Conservation (phyloP, 78 protist species). For the Cyanophora paradoxa region DNA sequence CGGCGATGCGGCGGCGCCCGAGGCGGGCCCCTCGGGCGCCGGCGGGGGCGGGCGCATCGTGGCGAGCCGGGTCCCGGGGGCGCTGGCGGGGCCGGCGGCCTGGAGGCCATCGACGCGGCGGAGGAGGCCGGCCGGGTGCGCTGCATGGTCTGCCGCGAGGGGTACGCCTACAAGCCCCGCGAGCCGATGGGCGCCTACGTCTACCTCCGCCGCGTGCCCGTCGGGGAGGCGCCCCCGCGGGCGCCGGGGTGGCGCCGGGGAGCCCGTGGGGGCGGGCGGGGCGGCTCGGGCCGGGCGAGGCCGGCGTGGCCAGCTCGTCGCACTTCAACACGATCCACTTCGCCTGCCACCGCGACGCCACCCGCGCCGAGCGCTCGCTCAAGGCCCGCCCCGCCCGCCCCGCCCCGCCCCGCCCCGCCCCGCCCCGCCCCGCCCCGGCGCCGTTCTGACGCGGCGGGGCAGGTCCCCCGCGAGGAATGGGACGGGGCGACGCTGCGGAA, state of each 20-base stretch:
- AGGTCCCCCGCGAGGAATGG: too few species aligned
- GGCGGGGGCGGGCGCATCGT: neutral
- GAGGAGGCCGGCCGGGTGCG: too few species aligned
- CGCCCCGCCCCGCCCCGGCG: neutral
- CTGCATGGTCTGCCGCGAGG: conserved; percentile 78
- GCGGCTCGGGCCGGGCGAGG: too few species aligned
- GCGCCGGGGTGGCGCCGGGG: neutral
- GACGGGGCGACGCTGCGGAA: conserved; percentile 83
- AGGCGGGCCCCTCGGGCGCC: neutral
- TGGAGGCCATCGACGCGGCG: too few species aligned
- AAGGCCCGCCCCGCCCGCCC: too few species aligned
- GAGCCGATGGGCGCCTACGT: conserved; percentile 9
- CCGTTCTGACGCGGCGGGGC: too few species aligned
- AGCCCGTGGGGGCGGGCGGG: too few species aligned
- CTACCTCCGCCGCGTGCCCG: neutral
- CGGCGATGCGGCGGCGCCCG: neutral
- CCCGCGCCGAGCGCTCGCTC: conserved; percentile 45
- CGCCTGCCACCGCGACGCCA: conserved; percentile 71
- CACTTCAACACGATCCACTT: conserved; percentile 71
- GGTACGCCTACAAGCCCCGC: conserved; percentile 27
- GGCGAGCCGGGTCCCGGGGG: too few species aligned
- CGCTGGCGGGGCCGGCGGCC: too few species aligned
- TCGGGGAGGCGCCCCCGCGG: neutral
- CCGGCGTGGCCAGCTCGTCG: too few species aligned
- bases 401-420: too few species aligned